Conservation (phyloP, 139 green algal species). For the Choricystis sp. region DNA sequence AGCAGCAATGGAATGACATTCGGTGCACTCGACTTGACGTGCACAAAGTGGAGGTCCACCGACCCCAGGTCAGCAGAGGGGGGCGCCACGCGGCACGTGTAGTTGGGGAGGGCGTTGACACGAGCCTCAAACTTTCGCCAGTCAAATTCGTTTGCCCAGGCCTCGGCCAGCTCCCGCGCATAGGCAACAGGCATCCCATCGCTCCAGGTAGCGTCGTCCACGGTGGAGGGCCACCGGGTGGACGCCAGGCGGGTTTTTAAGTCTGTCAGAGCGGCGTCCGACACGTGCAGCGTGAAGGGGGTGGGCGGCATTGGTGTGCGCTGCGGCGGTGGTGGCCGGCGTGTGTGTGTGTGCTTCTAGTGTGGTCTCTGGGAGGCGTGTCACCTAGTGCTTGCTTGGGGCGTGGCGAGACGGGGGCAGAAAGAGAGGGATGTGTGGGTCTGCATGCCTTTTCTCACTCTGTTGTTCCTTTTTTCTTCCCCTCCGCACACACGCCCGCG, state of each 20-base stretch:
- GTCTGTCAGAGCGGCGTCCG: background rate
- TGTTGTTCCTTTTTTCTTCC: background rate
- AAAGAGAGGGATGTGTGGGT: background rate
- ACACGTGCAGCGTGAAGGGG: background rate
- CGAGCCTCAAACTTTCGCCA: conserved; percentile 4
- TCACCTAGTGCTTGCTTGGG: background rate
- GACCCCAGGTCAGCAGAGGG: no score
- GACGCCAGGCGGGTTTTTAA: background rate
- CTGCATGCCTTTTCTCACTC: background rate
- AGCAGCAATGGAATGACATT: conserved; percentile 8
- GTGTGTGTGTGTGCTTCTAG: background rate
- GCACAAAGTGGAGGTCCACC: conserved; percentile 13
- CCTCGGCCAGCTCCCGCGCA: conserved; percentile 2
- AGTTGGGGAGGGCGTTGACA: conserved; percentile 8
- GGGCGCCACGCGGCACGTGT: conserved; percentile 4
- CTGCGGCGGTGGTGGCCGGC: background rate
- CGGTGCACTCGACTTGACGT: background rate
- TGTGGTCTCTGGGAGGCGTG: no score
- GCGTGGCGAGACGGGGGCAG: background rate
- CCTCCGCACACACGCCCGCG: background rate
- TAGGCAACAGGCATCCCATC: background rate
- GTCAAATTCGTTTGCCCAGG: conserved; percentile 9
- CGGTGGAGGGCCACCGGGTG: background rate
- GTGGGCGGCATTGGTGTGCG: background rate
- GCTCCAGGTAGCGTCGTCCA: background rate